Percentiles rank a stretch among this genome's conserved stretches.
These are phyloP conservation scores for Lecanicillium sp. DNA, from an alignment of 2,329 filamentous ascomycete genomes.

Conservation along the genomic window DNA sequence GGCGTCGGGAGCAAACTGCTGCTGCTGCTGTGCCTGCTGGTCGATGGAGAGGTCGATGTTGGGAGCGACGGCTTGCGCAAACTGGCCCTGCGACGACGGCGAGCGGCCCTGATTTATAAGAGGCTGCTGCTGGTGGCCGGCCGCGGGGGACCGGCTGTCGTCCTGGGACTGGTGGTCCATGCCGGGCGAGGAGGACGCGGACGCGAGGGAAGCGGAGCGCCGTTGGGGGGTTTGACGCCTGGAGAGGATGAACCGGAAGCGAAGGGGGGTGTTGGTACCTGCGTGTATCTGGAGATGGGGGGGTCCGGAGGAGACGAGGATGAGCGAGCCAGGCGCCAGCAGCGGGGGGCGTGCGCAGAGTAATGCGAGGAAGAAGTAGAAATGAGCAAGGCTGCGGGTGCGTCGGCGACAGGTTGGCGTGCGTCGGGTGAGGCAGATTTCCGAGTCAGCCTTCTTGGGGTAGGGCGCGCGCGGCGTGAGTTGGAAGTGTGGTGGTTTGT, in stretches of 20 bases:
- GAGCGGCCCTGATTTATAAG: slow-evolving; percentile 66
- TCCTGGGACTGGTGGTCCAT: slow-evolving; percentile 12
- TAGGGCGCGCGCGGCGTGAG: slow-evolving; percentile 31
- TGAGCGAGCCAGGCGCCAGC: background rate
- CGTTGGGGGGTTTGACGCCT: slow-evolving; percentile 4
- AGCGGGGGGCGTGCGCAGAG: slow-evolving; percentile 2
- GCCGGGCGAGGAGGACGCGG: background rate
- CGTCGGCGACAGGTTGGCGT: background rate
- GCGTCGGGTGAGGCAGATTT: slow-evolving; percentile 32
- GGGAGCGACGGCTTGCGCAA: slow-evolving; percentile 39
- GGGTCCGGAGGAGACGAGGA: slow-evolving; percentile 5
- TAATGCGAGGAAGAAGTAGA: background rate
- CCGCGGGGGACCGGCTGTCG: slow-evolving; percentile 55
- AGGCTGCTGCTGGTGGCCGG: slow-evolving; percentile 46
- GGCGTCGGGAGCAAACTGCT: slow-evolving; percentile 40
- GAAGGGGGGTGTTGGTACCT: slow-evolving; percentile 6
- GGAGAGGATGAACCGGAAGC: slow-evolving; percentile 7
- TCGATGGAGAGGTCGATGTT: slow-evolving; percentile 56
- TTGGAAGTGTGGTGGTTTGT: slow-evolving; percentile 1
- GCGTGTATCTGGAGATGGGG: slow-evolving; percentile 6
- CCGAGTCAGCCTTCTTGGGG: slow-evolving; percentile 40
- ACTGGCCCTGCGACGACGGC: slow-evolving; percentile 53
- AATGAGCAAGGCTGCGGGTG: too few species aligned
- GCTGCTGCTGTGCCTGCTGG: slow-evolving; percentile 35
- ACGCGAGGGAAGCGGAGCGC: slow-evolving; percentile 7